Evolutionary conservation across 345 rosid species (phyloP), one percentile per base, ranked within the genome.

Genomic region (Salix udensis): DNA sequence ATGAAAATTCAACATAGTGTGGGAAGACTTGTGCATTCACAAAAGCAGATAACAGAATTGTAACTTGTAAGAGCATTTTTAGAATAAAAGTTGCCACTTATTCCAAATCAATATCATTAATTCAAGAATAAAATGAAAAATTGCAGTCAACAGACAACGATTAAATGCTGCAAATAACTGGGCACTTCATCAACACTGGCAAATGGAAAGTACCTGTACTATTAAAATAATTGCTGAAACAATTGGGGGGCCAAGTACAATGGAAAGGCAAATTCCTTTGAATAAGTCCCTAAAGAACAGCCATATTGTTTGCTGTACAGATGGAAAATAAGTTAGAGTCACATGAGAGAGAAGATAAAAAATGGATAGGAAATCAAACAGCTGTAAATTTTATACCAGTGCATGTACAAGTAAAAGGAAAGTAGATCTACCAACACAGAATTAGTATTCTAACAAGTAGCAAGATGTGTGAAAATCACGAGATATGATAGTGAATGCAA

Each of bases 221-320:
- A 96, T 91, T 68, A 88, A 65, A 70, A 94, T 91, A 24, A 96
- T 91, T 42, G 97, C 92, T 34, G 98, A 86, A 74, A 94, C 93
- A 73, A 94, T 88, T 44, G 94, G 99, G 65, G 99, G 99, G 61
- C 91, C 99, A 40, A 96, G 87, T 77, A 94, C 50, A 75, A 87
- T 82, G 78, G 97, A 81, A 72, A 96, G 92, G 61, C 84, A 39
- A 79, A 86, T 90, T 79, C 97, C 93, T 77, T 96, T 96, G 76
- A 96, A 31, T 82, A 94, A 81, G 82, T 96, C 99, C 86, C 97
- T 90, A 77, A 92, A 81, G 91, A 88, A 96, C 78, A 94, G 80
- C 98, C 97, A 91, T 87, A 90, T 70, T 53, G 99, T 96, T 96
- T 94, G 99, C 99, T 96, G 93, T 39, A 86, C 68, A 78, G 37